Evolutionary conservation across 768 basidiomycete genomes (phyloP).

Genomic region (Kwoniella shandongensis): DNA sequence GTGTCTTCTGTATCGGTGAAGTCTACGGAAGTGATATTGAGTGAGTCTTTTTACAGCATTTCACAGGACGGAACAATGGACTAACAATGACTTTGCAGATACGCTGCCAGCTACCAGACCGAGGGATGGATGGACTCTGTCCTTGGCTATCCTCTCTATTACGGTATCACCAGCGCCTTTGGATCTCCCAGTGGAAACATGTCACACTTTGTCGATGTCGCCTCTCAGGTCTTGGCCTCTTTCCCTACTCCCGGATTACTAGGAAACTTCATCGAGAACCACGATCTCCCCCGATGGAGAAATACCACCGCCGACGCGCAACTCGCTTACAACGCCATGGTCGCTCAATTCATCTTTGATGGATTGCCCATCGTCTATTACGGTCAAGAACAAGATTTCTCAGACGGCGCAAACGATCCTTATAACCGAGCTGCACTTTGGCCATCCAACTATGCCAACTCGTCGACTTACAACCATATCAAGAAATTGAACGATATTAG

Average conservation of each 20-base stretch:
- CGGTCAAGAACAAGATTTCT: constrained; percentile 50
- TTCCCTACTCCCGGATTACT: constrained; percentile 46
- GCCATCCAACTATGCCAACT: constrained; percentile 47
- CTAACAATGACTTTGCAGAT: constrained; percentile 1
- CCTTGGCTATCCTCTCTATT: constrained; percentile 48
- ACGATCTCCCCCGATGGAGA: constrained; percentile 49
- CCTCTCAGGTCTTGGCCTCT: constrained; percentile 30
- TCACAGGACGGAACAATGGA: not conserved
- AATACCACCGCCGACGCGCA: constrained; percentile 45
- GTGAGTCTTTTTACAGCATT: constrained; percentile 7
- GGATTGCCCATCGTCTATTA: constrained; percentile 50
- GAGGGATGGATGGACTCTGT: constrained; percentile 46
- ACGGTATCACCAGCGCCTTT: constrained; percentile 42
- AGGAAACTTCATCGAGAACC: constrained; percentile 51
- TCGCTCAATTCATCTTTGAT: constrained; percentile 49
- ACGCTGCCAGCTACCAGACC: constrained; percentile 42
- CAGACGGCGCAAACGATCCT: constrained; percentile 38
- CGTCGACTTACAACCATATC: constrained; percentile 46
- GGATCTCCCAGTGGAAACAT: constrained; percentile 43
- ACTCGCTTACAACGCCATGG: constrained; percentile 49
- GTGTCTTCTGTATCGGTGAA: constrained; percentile 85
- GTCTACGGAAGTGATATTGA: constrained; percentile 64
- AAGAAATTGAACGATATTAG: constrained; percentile 38
- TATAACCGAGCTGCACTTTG: constrained; percentile 49
- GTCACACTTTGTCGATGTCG: constrained; percentile 41